Evolutionary conservation across 805 yeast species (phyloP).

Genomic region (Candida sakaeoensis): DNA sequence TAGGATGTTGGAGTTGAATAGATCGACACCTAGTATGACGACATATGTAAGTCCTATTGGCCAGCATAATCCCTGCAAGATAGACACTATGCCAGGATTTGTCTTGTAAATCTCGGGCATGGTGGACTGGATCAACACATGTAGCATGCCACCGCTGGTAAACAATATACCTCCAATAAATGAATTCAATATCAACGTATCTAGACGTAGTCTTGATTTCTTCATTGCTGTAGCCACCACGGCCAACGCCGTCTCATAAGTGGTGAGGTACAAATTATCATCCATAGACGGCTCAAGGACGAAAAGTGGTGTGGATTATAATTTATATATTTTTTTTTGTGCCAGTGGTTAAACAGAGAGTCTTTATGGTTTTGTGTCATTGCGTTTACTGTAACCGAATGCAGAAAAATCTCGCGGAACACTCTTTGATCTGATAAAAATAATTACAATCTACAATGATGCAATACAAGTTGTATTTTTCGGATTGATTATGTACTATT

Average conservation of each 20-base stretch:
- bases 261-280: conserved; percentile 53
- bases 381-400: not conserved
- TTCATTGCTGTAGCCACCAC: conserved; percentile 85
- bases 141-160: conserved; percentile 70
- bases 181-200: conserved; percentile 59
- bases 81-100: conserved; percentile 50
- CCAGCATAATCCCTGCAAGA: conserved; percentile 59
- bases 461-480: no score
- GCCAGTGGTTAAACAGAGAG: no score
- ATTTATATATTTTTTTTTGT: no score
- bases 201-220: conserved; percentile 63
- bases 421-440: no score
- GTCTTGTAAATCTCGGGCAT: conserved; percentile 37
- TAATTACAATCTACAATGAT: no score
- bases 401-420: conserved; percentile 1
- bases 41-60: conserved; percentile 76
- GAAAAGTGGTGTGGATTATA: no score
- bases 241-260: conserved; percentile 80
- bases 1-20: conserved; percentile 70
- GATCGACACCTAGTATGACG: conserved; percentile 69
- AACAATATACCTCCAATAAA: conserved; percentile 68
- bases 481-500: not conserved
- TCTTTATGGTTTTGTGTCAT: not conserved
- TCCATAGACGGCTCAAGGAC: no score
- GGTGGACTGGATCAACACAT: conserved; percentile 51